Evolutionary conservation across 371 early-diverging fungal genomes (phyloP), one percentile per base, ranked within the genome.

Genomic region (Smittium mucronatum): DNA sequence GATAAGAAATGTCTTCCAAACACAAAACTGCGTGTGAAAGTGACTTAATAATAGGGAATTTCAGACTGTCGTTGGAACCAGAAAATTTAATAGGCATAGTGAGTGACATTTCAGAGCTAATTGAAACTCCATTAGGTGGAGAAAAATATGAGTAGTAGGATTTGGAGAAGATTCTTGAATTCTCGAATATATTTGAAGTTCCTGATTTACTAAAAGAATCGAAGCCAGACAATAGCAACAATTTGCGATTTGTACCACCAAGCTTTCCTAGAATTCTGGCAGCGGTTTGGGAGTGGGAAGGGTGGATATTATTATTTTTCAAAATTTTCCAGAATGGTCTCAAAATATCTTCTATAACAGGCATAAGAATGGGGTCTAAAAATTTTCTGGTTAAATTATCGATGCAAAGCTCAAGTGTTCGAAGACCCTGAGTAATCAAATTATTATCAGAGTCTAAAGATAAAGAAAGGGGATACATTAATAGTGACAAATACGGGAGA

Each of bases 381-480:
- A 97, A 97, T 69, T 98, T 98, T 36, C 92, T 91, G 1, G 94
- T 96, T 32, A 99, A 76, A 72, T 98, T 98, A 76, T 99, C 99
- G 60, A 98, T 92, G 77, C 98, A 98, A 2, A 96, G 83, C 78
- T 99, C 99, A 68, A 99, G 86, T 0, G 96, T 97, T 36, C 98
- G 87, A 66, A 99, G 80, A 2, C 96, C 98, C 77, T 97, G 97
- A 30, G 86, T 89, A 11, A 95, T 94, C 8, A 98, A 85, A 31
- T 97, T 95, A 21, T 91, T 86, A 47, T 92, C 92, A 0, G 93
- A 87, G 74, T 93, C 88, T 21, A 99, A 82, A 0, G 99, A 95
- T 64, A 94, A 80, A 1, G 96, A 93, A 11, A 99, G 83, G 17
- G 99, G 98, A 59, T 91, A 90, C 97, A 98, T 95, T 74, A 99